Evolutionary conservation across 129 eudicot species (phyloP), one percentile per base, ranked within the genome.

Genomic region (Chrysanthemum makinoi): DNA sequence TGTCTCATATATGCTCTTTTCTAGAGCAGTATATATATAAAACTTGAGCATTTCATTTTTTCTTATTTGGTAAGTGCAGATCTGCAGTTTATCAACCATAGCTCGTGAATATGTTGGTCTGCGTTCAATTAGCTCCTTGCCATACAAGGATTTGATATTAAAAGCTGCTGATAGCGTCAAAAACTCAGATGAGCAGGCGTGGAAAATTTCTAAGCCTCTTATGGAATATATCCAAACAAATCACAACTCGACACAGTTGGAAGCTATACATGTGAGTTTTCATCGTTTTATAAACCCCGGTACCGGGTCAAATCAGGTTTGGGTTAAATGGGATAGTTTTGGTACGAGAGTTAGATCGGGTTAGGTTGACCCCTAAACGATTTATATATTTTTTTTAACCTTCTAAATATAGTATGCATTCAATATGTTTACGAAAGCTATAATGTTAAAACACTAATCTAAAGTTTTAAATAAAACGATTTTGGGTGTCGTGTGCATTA

Each of bases 41-140:
- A 39, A 39, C 46, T 39, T 39, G 10, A 39, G 46, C 46, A 2
- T 39, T 39, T 7, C 9, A 7, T 6, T 1, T 6, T 39, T 39
- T 39, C 46, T 39, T 39, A 39, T 39, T 60, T 77, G 33, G 11
- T 74, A 68, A 69, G 52, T 76, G 72, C 85, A 94, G 98, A 78
- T 94, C 67, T 89, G 97, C 87, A 94, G 98, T 84, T 86, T 94
- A 75, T 94, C 98, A 72, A 94, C 97, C 62, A 94, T 94, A 66
- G 88, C 83, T 56, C 98, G 98, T 65, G 98, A 94, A 83, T 94
- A 87, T 80, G 95, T 94, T 61, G 98, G 91, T 76, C 55, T 94
- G 73, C 90, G 78, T 69, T 94, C 98, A 68, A 76, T 94, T 75
- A 77, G 83, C 73, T 74, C 68, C 77, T 88, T 94, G 78, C 97